Base-by-base conservation (phyloP, 2,329 filamentous ascomycete genomes). In the Clarireedia homoeocarpa region DNA sequence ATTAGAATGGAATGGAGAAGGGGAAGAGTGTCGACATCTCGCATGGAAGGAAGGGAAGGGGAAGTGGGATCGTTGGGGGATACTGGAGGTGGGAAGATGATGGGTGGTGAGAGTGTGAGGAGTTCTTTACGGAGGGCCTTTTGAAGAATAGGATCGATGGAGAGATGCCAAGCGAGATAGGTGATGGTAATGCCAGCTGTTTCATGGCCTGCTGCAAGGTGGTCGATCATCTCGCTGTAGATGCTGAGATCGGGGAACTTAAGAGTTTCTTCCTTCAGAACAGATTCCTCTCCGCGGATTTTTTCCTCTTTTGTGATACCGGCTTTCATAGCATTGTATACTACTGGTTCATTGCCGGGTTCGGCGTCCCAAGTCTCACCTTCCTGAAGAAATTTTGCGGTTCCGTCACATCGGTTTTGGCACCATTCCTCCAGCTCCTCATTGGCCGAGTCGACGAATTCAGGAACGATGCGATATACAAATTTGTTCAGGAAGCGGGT, bases 121-220 rank as follows among this genome's bases (percentile, higher is more conserved):
- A 84, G 70, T 59, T 80, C 75, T 0, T 64, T 58, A 24, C 73
- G 70, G 1, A 81, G 68, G 4, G 65, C 56, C 0, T 65, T 53
- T 59, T 80, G 77, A 0, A 78, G 65, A 2, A 60, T 59, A 0
- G 62, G 63, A 14, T 70, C 64, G 30, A 71, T 71, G 1, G 77
- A 81, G n/a, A 82, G 72, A 51, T 85, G 76, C 73, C 83, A 84
- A n/a, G 80, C 71, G 1, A 84, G 68, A 65, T 86, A 89, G 1
- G 80, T 82, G 23, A 89, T 72, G 0, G 81, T 82, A 38, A 90
- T 84, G 2, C 84, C 86, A 4, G 84, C 85, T 0, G 89, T 92
- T 67, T 95, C 89, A 61, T 90, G 87, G 0, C 88, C 89, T 0
- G 89, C 89, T 2, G 88, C 80, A 2, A 90, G 75, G 61, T 94